Evolutionary conservation across 495 filamentous ascomycete species (phyloP), one percentile per base, ranked within the genome.

Genomic region (Bacidia rubella): DNA sequence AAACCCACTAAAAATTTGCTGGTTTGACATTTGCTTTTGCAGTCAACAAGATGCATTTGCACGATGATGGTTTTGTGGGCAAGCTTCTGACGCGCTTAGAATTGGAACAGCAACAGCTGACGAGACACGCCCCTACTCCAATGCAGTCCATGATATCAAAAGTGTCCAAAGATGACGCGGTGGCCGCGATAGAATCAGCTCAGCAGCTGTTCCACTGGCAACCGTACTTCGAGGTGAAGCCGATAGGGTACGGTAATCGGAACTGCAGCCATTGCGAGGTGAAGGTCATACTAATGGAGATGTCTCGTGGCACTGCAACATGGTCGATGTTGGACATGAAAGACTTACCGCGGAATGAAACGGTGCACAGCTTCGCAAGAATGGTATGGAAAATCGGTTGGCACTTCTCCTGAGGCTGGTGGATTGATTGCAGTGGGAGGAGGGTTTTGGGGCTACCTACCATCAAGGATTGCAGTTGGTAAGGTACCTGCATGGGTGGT

Each of bases 1-100:
- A 11, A 55, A 54, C 11, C 46, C 60, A 17, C 49, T 54, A 43
- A 59, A 49, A 19, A 61, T n/a, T 65, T 20, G 60, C 57, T 25
- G 62, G 60, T 0, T 53, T 51, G 11, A 65, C 60, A 11, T 32
- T 54, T 2, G 58, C 55, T 43, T 54, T 58, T 52, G 52, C 54
- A 5, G 19, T 60, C 1, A 62, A 64, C 44, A 42, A 57, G 35
- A 50, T 53, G 22, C 32, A 56, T 7, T 42, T 62, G 19, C 3
- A 53, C 17, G 15, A 10, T 4, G 17, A 38, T 11, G 41, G 47
- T 17, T 24, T n/a, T 21, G 11, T n/a, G 25, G 52, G 42, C 7
- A 25, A 2, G 2, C 32, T 54, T 11, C 23, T 54, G 2, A 5
- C 11, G 11, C 41, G 27, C 2, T 26, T 54, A 1, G 52, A 48